Conservation (phyloP, 164 flowering plant species). For the Amborella trichopoda region DNA sequence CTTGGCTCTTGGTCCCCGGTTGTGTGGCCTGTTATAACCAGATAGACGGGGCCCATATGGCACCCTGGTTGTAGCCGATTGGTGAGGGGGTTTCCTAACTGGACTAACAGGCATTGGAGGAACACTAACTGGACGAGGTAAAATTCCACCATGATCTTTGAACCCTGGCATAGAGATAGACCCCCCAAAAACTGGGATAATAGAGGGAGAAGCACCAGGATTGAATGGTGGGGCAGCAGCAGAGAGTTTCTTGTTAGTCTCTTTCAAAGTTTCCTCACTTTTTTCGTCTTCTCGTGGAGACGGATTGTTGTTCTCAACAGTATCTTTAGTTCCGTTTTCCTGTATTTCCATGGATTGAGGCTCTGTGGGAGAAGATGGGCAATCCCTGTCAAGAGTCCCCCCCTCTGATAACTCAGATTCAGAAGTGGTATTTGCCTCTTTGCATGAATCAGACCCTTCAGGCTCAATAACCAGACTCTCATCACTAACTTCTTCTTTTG, state of each 20-base stretch:
- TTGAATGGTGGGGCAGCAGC: constrained; percentile 84
- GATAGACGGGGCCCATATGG: constrained; percentile 79
- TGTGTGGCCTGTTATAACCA: constrained; percentile 34
- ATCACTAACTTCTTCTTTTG: too few relatives aligned
- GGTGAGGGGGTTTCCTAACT: constrained; percentile 17
- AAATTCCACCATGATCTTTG: constrained; percentile 30
- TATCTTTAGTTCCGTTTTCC: constrained; percentile 16
- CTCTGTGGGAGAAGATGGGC: too few relatives aligned
- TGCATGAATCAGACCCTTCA: constrained; percentile 18
- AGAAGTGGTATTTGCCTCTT: constrained; percentile 15
- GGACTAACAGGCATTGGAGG: constrained; percentile 39
- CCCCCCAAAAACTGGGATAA: constrained; percentile 14
- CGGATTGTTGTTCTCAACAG: constrained; percentile 13
- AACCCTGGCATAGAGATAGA: constrained; percentile 25
- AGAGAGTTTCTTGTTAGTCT: constrained; percentile 70
- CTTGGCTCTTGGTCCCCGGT: constrained; percentile 32
- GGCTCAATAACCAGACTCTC: constrained; percentile 6
- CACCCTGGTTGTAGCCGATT: constrained; percentile 27
- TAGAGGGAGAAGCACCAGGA: constrained; percentile 33
- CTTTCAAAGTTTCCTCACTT: constrained; percentile 24
- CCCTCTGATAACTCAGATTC: not conserved
- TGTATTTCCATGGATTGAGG: constrained; percentile 3
- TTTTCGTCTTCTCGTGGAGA: constrained; percentile 6
- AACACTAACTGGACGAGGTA: constrained; percentile 27
- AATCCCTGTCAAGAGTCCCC: not conserved